A percentile compares a stretch with the other conserved stretches of the same genome.
Conservation (phyloP, 1,284 basidiomycete species). For the Melampsora americana region DNA sequence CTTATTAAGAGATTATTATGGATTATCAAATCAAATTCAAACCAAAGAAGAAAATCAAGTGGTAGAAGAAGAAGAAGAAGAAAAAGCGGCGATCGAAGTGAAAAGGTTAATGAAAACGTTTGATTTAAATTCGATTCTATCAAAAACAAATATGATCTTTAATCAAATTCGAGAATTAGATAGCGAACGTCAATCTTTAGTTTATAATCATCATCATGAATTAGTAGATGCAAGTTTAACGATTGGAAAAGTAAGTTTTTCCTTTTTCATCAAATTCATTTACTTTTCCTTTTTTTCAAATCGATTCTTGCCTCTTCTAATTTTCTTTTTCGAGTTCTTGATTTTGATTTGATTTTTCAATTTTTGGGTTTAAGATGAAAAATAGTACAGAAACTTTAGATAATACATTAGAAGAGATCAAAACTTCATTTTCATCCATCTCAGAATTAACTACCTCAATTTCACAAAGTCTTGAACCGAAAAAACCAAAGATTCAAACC, state of each 20-base stretch:
- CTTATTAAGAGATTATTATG: slow-evolving; percentile 75
- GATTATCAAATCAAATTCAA: slow-evolving; percentile 56
- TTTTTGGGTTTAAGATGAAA: no score
- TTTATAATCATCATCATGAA: slow-evolving; percentile 92
- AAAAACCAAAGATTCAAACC: background rate
- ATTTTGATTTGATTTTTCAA: no score
- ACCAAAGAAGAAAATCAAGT: slow-evolving; percentile 35
- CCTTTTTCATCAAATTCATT: background rate
- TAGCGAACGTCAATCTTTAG: slow-evolving; percentile 79
- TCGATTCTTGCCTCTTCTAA: no score
- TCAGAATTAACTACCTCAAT: slow-evolving; percentile 71
- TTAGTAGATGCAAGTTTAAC: slow-evolving; percentile 80
- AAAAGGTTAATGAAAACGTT: no score
- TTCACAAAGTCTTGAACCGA: slow-evolving; percentile 50
- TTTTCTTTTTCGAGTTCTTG: no score
- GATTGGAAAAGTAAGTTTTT: slow-evolving; percentile 67
- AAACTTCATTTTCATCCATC: slow-evolving; percentile 75
- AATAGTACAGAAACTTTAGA: slow-evolving; percentile 75
- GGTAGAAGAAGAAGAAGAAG: no score
- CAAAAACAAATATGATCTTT: slow-evolving; percentile 44
- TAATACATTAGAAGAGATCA: slow-evolving; percentile 71
- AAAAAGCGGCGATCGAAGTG: no score
- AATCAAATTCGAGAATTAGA: slow-evolving; percentile 80
- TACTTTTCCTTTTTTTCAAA: no score
- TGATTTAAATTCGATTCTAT: slow-evolving; percentile 11